Conservation (phyloP, 164 flowering plant genomes). For the Platanus orientalis region DNA sequence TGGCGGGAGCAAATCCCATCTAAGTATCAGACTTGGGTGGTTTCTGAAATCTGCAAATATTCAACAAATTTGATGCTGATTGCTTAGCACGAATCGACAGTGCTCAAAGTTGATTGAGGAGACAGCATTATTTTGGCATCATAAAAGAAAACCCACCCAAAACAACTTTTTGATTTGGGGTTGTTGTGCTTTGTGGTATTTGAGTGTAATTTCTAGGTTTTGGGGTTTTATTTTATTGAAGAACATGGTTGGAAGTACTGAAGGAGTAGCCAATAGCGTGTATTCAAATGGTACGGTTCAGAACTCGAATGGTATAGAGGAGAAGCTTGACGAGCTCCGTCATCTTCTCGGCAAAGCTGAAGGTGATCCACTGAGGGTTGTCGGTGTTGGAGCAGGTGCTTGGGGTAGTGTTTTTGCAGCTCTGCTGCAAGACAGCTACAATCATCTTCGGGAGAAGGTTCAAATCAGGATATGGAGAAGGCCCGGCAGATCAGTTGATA, state of each 20-base stretch:
- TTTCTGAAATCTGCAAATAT: not conserved
- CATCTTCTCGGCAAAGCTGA: conserved; percentile 63
- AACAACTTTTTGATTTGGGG: not conserved
- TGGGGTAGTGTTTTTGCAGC: too few species aligned
- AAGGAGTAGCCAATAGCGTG: conserved; percentile 12
- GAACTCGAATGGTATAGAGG: conserved; percentile 31
- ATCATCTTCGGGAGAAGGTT: too few species aligned
- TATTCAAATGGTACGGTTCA: conserved; percentile 40
- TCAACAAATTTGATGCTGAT: conserved; percentile 1
- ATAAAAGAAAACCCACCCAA: too few species aligned
- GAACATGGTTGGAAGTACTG: conserved; percentile 44
- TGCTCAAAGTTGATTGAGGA: not conserved
- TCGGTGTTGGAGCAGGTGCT: too few species aligned
- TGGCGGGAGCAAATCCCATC: conserved; percentile 3
- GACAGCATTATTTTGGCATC: too few species aligned
- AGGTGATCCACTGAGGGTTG: too few species aligned
- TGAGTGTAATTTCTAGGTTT: not conserved
- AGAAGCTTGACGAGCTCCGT: conserved; percentile 68
- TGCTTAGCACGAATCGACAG: not conserved
- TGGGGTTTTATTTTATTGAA: conserved; percentile 7
- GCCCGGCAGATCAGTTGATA: conserved; percentile 68
- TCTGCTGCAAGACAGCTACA: too few species aligned
- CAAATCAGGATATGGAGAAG: too few species aligned
- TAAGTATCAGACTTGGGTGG: conserved; percentile 12
- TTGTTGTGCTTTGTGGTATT: not conserved